A percentile compares a stretch with the other conserved stretches of the same genome.
phyloP scores from a whole-genome alignment of 805 yeast species.

The Lipomyces oligophaga region DNA sequence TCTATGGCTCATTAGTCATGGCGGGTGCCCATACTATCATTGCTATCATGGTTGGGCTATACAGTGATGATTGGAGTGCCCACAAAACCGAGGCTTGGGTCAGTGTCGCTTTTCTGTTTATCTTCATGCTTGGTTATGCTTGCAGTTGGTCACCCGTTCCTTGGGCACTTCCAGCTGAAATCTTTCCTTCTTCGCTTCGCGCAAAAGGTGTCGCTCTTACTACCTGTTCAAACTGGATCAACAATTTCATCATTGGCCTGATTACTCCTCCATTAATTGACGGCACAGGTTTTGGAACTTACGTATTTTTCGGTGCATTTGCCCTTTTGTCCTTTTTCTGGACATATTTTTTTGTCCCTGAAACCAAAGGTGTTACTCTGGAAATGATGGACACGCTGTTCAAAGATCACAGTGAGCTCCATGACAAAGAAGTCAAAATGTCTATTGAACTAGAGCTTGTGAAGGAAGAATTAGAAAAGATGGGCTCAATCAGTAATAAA shows the following conservation, averaged over 20 bases:
- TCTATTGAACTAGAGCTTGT: too few relatives aligned
- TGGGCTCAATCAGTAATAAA: too few relatives aligned
- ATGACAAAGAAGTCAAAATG: too few relatives aligned
- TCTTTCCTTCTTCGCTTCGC: slow-evolving; percentile 61
- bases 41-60: slow-evolving; percentile 28
- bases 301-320: slow-evolving; percentile 53
- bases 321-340: slow-evolving; percentile 49
- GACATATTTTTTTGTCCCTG: slow-evolving; percentile 55
- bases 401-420: slow-evolving; percentile 26
- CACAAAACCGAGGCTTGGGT: slow-evolving; percentile 38
- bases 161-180: slow-evolving; percentile 64
- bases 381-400: slow-evolving; percentile 68
- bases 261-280: slow-evolving; percentile 42
- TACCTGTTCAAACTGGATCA: slow-evolving; percentile 59
- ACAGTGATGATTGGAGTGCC: slow-evolving; percentile 30
- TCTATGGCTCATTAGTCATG: slow-evolving; percentile 28
- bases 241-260: slow-evolving; percentile 58
- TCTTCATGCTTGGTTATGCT: slow-evolving; percentile 55
- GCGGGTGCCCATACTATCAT: slow-evolving; percentile 24
- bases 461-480: too few relatives aligned
- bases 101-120: slow-evolving; percentile 49
- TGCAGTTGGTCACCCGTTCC: slow-evolving; percentile 49
- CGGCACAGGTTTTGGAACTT: slow-evolving; percentile 57
- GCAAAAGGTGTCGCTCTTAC: slow-evolving; percentile 61
- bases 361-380: slow-evolving; percentile 65